Evolutionary conservation across 2,329 filamentous ascomycete genomes (phyloP), one percentile per base, ranked within the genome.

Genomic region (Paracoccidioides lutzii): DNA sequence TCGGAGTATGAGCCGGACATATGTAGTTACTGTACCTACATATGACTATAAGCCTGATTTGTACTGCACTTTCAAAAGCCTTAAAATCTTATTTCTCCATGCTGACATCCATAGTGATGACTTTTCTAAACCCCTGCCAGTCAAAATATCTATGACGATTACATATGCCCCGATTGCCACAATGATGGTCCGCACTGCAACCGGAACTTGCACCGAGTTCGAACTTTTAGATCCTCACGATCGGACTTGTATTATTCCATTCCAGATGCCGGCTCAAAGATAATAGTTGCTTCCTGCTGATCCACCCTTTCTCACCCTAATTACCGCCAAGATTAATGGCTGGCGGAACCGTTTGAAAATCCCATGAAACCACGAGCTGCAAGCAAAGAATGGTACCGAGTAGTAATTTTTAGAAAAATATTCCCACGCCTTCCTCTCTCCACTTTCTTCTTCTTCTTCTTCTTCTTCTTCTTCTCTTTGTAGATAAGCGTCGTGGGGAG

Each of bases 261-360:
- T 22, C 22, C 22, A 22, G 22, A 22, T 22, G 22, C 22, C 22
- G 22, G 22, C 22, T 22, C 22, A n/a, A n/a, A n/a, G n/a, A n/a
- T n/a, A 41, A n/a, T 41, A 9, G 40, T 10, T n/a, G 40, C 40
- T 41, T 4, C 14, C n/a, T 10, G n/a, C 14, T 49, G 32, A n/a
- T 22, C n/a, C 33, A n/a, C n/a, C 46, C 46, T 32, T 37, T 6
- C 14, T 37, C 46, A 37, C n/a, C 33, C 32, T 15, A 49, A 22
- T 22, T 22, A 2, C 22, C 46, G 46, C 46, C 38, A 40, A 30
- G 22, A 10, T 12, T 30, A 0, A 32, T 52, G 49, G 49, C 49
- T 52, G 49, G 38, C 37, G 40, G 49, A 51, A 41, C 40, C 49
- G 33, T 7, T 51, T 51, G 49, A 51, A 41, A 51, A 51, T 41